Evolutionary conservation across 2,329 filamentous ascomycete genomes (phyloP), one percentile per base, ranked within the genome.

Genomic region (Cladosporium sp.): DNA sequence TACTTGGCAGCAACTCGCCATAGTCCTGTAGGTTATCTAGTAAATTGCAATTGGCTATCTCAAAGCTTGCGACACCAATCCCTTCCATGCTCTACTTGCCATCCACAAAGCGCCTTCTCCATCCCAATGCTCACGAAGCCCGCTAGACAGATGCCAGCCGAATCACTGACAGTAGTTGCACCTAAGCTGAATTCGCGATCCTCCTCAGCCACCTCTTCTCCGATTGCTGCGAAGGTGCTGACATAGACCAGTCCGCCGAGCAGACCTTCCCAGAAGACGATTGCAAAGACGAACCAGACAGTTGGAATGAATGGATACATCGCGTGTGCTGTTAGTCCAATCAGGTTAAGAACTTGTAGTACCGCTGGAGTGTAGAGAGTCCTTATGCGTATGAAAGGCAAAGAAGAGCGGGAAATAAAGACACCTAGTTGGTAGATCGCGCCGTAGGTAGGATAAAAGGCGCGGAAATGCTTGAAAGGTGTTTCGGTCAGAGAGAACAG

Each of bases 341-440:
- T 71, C 2, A 97, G 79, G 66, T 97, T 99, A 58, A 79, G 79
- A 2, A 94, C 77, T 72, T 97, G 94, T 0, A 99, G 80, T 9
- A 93, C 72, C 0, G 91, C 90, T 0, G 92, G 92, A 0, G 90
- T 65, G 69, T 97, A 97, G 1, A 97, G 81, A 49, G 84, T 78
- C 65, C 88, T 89, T 40, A 97, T 82, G 25, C 92, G 87, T 64
- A 95, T 71, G 71, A 96, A 96, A 0, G 93, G 91, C 0, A 90
- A 91, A 0, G 91, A 96, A 0, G 91, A 95, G 15, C 94, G 87
- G 0, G 93, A 96, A 65, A 97, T 83, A 75, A 97, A 97, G 62
- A 97, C 94, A 56, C 94, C 94, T 2, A 92, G 78, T 77, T 99
- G 93, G 73, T 99, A 97, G 60, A 97, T 87, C 58, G 95, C 92